These are phyloP conservation scores for Arachis hypogaea DNA, from an alignment of 306 rosid species.

Conservation along the genomic window DNA sequence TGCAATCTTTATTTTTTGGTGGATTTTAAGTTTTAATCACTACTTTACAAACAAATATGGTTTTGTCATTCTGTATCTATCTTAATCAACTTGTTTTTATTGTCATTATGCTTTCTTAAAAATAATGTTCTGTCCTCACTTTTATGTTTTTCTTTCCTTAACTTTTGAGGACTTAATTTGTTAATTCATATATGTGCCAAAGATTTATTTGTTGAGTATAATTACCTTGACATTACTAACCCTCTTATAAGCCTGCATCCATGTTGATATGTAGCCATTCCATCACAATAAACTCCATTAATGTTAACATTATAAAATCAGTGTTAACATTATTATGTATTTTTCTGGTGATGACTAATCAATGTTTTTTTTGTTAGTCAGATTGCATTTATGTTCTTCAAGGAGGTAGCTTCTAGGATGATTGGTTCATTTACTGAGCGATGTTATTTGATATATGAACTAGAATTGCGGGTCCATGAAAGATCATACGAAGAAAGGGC, in stretches of 20 bases:
- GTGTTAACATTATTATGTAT: neutral
- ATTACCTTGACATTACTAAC: slow-evolving; percentile 20
- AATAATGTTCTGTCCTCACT: neutral
- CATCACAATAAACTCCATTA: slow-evolving; percentile 9
- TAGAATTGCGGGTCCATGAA: slow-evolving; percentile 69
- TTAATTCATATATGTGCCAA: slow-evolving; percentile 1
- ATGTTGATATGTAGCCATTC: neutral
- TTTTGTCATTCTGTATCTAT: slow-evolving; percentile 18
- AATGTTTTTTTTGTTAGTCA: slow-evolving; percentile 41
- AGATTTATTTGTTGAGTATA: slow-evolving; percentile 22
- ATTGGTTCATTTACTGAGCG: slow-evolving; percentile 91
- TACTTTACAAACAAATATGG: slow-evolving; percentile 84
- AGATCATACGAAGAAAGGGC: slow-evolving; percentile 63
- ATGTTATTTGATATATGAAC: slow-evolving; percentile 84
- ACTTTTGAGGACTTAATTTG: neutral
- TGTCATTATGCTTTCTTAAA: slow-evolving; percentile 30
- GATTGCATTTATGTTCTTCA: slow-evolving; percentile 94
- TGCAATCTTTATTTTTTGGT: slow-evolving; percentile 85
- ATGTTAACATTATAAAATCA: neutral
- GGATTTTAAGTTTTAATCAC: slow-evolving; percentile 93
- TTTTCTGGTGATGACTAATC: slow-evolving; percentile 9
- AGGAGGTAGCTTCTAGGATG: slow-evolving; percentile 92
- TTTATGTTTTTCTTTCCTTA: slow-evolving; percentile 4
- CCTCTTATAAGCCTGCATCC: slow-evolving; percentile 12
- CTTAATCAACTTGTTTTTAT: slow-evolving; percentile 16